A percentile compares a stretch with the other conserved stretches of the same genome.
Conservation (phyloP, 2,329 filamentous ascomycete genomes). For the Didymella pinodella region DNA sequence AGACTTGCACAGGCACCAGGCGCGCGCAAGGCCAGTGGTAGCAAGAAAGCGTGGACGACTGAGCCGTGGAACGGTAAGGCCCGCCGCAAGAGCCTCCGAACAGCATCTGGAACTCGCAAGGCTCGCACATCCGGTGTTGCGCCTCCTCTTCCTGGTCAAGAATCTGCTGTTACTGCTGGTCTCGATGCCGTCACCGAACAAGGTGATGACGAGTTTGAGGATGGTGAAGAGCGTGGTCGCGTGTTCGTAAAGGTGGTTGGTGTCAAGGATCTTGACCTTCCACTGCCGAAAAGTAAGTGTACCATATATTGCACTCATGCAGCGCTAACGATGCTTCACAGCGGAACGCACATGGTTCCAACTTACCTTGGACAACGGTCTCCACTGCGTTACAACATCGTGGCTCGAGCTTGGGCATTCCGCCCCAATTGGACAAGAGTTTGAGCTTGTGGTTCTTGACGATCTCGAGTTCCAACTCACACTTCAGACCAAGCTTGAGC, state of each 20-base stretch:
- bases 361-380: constrained; percentile 94
- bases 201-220: constrained; percentile 71
- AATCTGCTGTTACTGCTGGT: constrained; percentile 74
- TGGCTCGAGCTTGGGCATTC: constrained; percentile 93
- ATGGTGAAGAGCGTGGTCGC: constrained; percentile 85
- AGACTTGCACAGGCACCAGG: constrained; percentile 70
- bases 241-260: constrained; percentile 99
- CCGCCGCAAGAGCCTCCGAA: constrained; percentile 70
- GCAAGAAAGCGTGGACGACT: constrained; percentile 85
- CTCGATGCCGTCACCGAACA: constrained; percentile 74
- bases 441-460: constrained; percentile 94
- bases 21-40: constrained; percentile 74
- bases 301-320: not conserved
- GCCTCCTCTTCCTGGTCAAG: constrained; percentile 86
- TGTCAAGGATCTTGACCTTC: constrained; percentile 92
- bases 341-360: constrained; percentile 94
- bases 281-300: constrained; percentile 82
- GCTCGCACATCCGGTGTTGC: constrained; percentile 67
- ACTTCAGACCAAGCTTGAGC: constrained; percentile 91
- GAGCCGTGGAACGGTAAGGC: constrained; percentile 93
- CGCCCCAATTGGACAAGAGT: constrained; percentile 96
- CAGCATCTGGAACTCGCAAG: constrained; percentile 67
- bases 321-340: constrained; percentile 49
- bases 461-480: constrained; percentile 99
- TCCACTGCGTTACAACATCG: constrained; percentile 96